Conservation (phyloP, 2,329 filamentous ascomycete species). For the Calonectria pseudoturangicola region DNA sequence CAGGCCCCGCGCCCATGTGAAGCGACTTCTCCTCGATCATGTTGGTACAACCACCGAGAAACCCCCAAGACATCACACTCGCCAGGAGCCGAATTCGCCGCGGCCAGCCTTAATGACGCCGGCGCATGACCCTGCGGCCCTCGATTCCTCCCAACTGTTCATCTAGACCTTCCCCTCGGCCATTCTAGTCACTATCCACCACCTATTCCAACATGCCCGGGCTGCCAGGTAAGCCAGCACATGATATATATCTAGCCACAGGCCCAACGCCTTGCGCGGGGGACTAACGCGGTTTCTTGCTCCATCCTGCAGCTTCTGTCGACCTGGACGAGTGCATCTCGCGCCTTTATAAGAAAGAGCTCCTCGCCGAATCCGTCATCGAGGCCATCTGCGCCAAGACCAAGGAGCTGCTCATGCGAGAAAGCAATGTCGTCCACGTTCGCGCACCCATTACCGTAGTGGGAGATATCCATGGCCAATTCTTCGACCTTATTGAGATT, state of each 20-base stretch:
- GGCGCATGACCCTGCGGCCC: constrained; percentile 42
- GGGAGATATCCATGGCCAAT: constrained; percentile 98
- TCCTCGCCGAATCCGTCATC: constrained; percentile 97
- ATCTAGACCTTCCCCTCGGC: constrained; percentile 34
- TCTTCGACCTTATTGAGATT: constrained; percentile 99
- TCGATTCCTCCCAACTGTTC: constrained; percentile 38
- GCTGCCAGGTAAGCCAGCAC: constrained; percentile 69
- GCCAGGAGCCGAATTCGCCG: constrained; percentile 59
- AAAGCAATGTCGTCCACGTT: constrained; percentile 99
- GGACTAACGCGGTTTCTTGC: constrained; percentile 42
- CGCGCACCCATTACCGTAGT: constrained; percentile 96
- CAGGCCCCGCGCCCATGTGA: constrained; percentile 58
- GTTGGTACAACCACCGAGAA: constrained; percentile 62
- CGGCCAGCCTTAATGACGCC: constrained; percentile 67
- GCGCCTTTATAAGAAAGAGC: constrained; percentile 96
- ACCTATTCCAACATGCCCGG: constrained; percentile 69
- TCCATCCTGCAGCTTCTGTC: constrained; percentile 82
- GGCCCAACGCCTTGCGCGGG: constrained; percentile 24
- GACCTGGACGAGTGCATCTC: constrained; percentile 99
- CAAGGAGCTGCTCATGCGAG: constrained; percentile 98
- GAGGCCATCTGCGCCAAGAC: constrained; percentile 99
- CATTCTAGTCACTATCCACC: constrained; percentile 29
- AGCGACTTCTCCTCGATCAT: constrained; percentile 61
- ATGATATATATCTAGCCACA: constrained; percentile 2
- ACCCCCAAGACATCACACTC: constrained; percentile 60